Evolutionary conservation across 371 early-diverging fungal species (phyloP), one percentile per base, ranked within the genome.

Genomic region (Lichtheimia corymbifera): DNA sequence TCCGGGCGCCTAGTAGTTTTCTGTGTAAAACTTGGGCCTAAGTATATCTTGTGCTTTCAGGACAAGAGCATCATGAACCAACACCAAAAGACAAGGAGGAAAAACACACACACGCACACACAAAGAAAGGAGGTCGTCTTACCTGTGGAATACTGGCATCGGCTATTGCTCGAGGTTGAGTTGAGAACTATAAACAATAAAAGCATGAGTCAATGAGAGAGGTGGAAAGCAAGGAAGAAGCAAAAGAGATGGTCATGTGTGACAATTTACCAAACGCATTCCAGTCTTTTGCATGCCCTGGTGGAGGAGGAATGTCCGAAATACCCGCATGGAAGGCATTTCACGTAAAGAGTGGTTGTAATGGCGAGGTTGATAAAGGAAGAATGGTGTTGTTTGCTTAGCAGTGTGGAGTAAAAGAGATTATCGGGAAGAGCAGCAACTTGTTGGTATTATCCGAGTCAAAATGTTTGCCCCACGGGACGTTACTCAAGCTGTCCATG

Each of bases 211-310:
- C 22, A 22, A n/a, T n/a, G 18, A 17, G 22, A 1, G 17, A 47
- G 45, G 47, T 13, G 12, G 47, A 22, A 47, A 9, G 17, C 35
- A 47, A n/a, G 15, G 44, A 43, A 43, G 44, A 12, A n/a, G n/a
- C n/a, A n/a, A 47, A 47, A 47, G 22, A 47, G n/a, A 47, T 22
- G 22, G 47, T 18, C 47, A 47, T 18, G 5, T 45, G 45, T 5
- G 45, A 47, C 6, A 18, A 53, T 53, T 66, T 78, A 88, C 90
- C 72, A 94, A 70, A 74, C 97, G 97, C 97, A 97, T 97, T 0
- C 93, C 91, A 0, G 94, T 97, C 18, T 5, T 47, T 22, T n/a
- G n/a, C 47, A 22, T 47, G 47, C 47, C 47, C 5, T 47, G 47
- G 47, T 47, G 47, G 22, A 47, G n/a, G 22, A 47, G 22, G 11